Evolutionary conservation across 768 basidiomycete species (phyloP), one percentile per base, ranked within the genome.

Genomic region (Crucibulum laeve): DNA sequence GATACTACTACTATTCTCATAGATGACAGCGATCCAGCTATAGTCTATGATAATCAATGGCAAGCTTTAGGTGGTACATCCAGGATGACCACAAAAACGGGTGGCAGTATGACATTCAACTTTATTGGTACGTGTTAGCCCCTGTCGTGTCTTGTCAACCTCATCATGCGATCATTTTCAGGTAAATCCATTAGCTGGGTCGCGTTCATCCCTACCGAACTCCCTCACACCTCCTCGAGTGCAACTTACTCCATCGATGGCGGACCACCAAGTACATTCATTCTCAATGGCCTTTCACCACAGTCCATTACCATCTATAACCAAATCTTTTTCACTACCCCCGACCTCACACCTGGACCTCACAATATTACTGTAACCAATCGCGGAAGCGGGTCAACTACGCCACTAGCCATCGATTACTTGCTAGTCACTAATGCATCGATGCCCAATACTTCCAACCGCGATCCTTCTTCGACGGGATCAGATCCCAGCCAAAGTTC

Each of bases 391-490:
- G 23, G 26, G 0, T 26, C 51, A 30, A 48, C 49, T 11, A 60
- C 56, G 17, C 62, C 62, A 7, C 50, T 64, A 15, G 51, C 51
- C 4, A 36, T 64, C 8, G 54, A 56, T 34, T 59, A 58, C 30
- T 30, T 62, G 5, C 28, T 57, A 8, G 42, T 63, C 10, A 46
- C 57, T 13, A 56, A 60, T 38, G 55, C 28, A 37, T n/a, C 30
- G n/a, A n/a, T n/a, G n/a, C n/a, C n/a, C n/a, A n/a, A n/a, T n/a
- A n/a, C n/a, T n/a, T n/a, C n/a, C n/a, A n/a, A n/a, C n/a, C n/a
- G n/a, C n/a, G n/a, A n/a, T n/a, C n/a, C n/a, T n/a, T n/a, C n/a
- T n/a, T n/a, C n/a, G n/a, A n/a, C n/a, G n/a, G n/a, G n/a, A n/a
- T n/a, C n/a, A n/a, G n/a, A n/a, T n/a, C n/a, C n/a, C n/a, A n/a